phyloP scores from a whole-genome alignment of 495 filamentous ascomycete genomes.

The Bombardia bombarda region DNA sequence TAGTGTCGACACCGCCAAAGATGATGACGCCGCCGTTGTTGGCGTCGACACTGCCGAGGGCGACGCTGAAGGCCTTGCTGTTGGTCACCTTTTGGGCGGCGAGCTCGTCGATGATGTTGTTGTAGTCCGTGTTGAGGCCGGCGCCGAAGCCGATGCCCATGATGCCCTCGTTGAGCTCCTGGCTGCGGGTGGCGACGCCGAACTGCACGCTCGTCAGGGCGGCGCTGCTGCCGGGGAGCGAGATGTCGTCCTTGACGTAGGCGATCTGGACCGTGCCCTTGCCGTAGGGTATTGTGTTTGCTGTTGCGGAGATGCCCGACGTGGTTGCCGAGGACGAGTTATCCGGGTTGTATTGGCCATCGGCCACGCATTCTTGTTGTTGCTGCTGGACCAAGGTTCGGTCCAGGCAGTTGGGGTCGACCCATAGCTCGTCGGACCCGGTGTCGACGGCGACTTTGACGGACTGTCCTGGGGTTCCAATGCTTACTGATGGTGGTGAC shows the following conservation, averaged over 20 bases:
- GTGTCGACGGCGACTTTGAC: slow-evolving; percentile 33
- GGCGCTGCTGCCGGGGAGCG: slow-evolving; percentile 23
- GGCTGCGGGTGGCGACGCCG: slow-evolving; percentile 22
- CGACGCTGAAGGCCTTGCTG: slow-evolving; percentile 34
- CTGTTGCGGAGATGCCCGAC: slow-evolving; percentile 4
- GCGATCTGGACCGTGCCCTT: slow-evolving; percentile 26
- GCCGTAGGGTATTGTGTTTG: slow-evolving; percentile 24
- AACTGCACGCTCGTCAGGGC: slow-evolving; percentile 27
- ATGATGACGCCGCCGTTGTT: slow-evolving; percentile 57
- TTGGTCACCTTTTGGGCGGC: slow-evolving; percentile 27
- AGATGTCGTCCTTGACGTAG: slow-evolving; percentile 25
- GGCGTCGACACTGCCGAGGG: slow-evolving; percentile 29
- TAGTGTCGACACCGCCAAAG: slow-evolving; percentile 82
- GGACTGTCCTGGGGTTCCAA: slow-evolving; percentile 29
- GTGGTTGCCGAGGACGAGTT: slow-evolving; percentile 16
- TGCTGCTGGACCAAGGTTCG: slow-evolving; percentile 11
- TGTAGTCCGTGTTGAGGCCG: slow-evolving; percentile 23
- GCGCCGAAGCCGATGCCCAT: slow-evolving; percentile 28
- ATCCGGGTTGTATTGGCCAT: slow-evolving; percentile 23
- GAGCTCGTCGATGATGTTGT: slow-evolving; percentile 32
- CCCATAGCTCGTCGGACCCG: slow-evolving; percentile 35
- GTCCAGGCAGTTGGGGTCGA: slow-evolving; percentile 28
- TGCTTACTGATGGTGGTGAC: slow-evolving; percentile 19
- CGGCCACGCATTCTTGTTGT: slow-evolving; percentile 22
- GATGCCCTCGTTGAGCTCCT: slow-evolving; percentile 31